phyloP scores from a whole-genome alignment of 768 basidiomycete genomes.

The Chalciporus sphaerocephalus region DNA sequence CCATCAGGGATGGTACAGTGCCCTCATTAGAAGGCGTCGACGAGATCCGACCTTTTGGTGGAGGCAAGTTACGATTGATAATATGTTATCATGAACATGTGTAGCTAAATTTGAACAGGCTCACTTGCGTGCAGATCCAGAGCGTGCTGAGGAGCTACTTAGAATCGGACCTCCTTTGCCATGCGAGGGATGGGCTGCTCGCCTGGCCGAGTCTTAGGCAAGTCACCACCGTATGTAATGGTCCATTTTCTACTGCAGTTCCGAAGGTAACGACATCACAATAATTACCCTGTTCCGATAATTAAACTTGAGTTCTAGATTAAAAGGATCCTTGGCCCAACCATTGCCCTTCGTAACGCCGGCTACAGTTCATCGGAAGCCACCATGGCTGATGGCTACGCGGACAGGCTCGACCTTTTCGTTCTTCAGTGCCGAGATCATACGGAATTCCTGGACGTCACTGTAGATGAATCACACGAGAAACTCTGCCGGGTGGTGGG shows the following conservation, averaged over 20 bases:
- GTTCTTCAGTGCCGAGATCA: constrained; percentile 8
- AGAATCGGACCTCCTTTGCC: constrained; percentile 12
- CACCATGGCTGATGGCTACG: not conserved
- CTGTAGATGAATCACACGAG: constrained; percentile 16
- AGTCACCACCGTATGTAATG: constrained; percentile 6
- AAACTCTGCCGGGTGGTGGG: constrained; percentile 7
- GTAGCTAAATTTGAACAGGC: constrained; percentile 2
- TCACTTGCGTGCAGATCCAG: constrained; percentile 10
- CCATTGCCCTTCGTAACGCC: not conserved
- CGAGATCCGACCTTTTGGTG: constrained; percentile 7
- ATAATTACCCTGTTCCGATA: not conserved
- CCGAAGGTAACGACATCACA: constrained; percentile 8
- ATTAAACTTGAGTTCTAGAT: constrained; percentile 4
- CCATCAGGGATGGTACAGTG: constrained; percentile 11
- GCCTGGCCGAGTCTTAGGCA: constrained; percentile 12
- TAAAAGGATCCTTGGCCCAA: constrained; percentile 11
- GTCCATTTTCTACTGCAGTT: constrained; percentile 6
- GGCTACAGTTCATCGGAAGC: constrained; percentile 15
- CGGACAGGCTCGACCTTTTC: constrained; percentile 5
- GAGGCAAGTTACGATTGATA: constrained; percentile 1
- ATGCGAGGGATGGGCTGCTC: constrained; percentile 13
- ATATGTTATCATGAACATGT: fast-evolving
- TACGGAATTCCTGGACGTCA: constrained; percentile 18
- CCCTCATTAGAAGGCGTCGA: constrained; percentile 12
- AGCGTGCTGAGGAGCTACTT: constrained; percentile 17